Evolutionary conservation across 352 stramenopile species (phyloP).

Genomic region (Elongisporangium undulatum): DNA sequence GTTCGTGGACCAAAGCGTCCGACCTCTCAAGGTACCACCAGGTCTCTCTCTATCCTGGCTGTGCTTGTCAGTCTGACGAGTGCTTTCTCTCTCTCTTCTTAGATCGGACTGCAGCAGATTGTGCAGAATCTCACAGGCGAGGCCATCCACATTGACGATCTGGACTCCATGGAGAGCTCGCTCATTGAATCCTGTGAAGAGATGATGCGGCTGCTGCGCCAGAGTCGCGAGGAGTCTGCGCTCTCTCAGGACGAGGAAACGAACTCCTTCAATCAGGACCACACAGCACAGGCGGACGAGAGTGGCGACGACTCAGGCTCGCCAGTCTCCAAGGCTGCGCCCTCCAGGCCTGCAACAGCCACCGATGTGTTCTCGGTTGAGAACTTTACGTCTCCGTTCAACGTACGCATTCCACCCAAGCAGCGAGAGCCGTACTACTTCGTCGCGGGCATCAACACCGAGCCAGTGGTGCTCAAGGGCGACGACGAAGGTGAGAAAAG

Average conservation of each 20-base stretch:
- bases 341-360: conserved; percentile 9
- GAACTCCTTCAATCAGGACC: conserved; percentile 6
- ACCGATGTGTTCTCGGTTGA: conserved; percentile 28
- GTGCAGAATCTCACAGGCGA: conserved; percentile 71
- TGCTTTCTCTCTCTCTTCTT: conserved; percentile 1
- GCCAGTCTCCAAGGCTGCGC: neutral
- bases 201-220: conserved; percentile 67
- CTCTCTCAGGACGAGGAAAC: conserved; percentile 16
- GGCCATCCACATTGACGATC: conserved; percentile 68
- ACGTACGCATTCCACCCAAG: conserved; percentile 63
- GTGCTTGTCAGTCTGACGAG: neutral
- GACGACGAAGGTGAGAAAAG: conserved; percentile 29
- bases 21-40: conserved; percentile 61
- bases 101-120: conserved; percentile 82
- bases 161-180: conserved; percentile 44
- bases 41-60: neutral
- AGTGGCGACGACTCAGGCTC: neutral
- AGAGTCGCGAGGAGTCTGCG: conserved; percentile 5
- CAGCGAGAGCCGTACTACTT: conserved; percentile 43
- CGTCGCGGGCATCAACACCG: conserved; percentile 40
- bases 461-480: conserved; percentile 7
- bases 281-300: neutral
- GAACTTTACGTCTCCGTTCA: conserved; percentile 73
- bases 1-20: conserved; percentile 75
- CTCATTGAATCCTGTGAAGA: conserved; percentile 64